A percentile compares a stretch with the other conserved stretches of the same genome.
These are phyloP conservation scores for Pyrus communis DNA, from an alignment of 306 rosid species.

Conservation along the genomic window DNA sequence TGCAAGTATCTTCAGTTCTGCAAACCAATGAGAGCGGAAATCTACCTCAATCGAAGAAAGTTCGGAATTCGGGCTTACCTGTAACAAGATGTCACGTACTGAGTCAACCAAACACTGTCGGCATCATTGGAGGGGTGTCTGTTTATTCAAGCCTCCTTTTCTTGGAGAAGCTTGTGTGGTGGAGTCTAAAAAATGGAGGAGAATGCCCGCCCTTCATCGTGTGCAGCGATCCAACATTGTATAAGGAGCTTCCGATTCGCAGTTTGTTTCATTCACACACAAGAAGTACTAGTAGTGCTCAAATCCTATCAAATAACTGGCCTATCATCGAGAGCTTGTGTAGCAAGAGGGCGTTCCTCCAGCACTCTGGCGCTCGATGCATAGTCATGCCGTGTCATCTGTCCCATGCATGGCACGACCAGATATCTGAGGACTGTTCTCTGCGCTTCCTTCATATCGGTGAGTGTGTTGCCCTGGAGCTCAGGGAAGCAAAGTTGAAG, in stretches of 20 bases:
- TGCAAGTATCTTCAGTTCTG: conserved; percentile 32
- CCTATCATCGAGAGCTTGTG: conserved; percentile 39
- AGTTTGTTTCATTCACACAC: conserved; percentile 22
- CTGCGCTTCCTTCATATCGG: conserved; percentile 58
- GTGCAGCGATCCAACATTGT: conserved; percentile 56
- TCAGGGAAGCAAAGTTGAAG: conserved; percentile 47
- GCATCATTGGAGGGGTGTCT: conserved; percentile 72
- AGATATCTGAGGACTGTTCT: conserved; percentile 45
- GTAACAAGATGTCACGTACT: conserved; percentile 25
- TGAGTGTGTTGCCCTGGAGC: conserved; percentile 62
- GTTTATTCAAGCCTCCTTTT: conserved; percentile 63
- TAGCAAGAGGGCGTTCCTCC: conserved; percentile 36
- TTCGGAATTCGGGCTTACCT: conserved; percentile 17
- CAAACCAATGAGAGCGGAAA: conserved; percentile 41
- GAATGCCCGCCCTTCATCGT: conserved; percentile 70
- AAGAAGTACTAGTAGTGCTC: conserved; percentile 3
- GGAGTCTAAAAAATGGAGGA: conserved; percentile 53
- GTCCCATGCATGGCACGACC: conserved; percentile 51
- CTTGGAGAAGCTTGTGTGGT: conserved; percentile 76
- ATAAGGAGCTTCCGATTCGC: conserved; percentile 29
- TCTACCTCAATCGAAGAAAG: conserved; percentile 19
- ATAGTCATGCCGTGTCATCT: conserved; percentile 71
- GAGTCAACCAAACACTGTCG: conserved; percentile 61
- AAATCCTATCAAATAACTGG: conserved; percentile 17
- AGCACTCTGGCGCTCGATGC: conserved; percentile 52